Evolutionary conservation across 2,329 filamentous ascomycete genomes (phyloP).

Genomic region (Pseudomassariella vexata): DNA sequence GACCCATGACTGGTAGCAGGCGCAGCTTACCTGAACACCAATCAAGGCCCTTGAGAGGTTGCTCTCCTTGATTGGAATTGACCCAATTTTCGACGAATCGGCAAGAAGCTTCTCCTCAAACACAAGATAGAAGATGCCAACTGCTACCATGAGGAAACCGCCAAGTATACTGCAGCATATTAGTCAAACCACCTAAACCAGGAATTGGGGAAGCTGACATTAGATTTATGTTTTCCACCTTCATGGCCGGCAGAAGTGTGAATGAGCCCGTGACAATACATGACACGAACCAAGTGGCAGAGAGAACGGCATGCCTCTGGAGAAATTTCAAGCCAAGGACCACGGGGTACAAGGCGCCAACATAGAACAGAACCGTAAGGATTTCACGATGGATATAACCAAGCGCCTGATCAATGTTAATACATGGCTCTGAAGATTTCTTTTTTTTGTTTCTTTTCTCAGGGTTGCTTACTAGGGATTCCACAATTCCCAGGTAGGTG

Average conservation of each 20-base stretch:
- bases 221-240: constrained; percentile 64
- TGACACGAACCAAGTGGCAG: constrained; percentile 66
- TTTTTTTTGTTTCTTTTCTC: neutral
- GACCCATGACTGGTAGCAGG: neutral
- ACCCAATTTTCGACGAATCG: constrained; percentile 26
- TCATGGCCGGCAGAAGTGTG: constrained; percentile 78
- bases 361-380: constrained; percentile 71
- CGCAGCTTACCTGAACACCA: constrained; percentile 54
- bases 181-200: too few relatives aligned
- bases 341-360: constrained; percentile 73
- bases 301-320: constrained; percentile 56
- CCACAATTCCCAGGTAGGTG: constrained; percentile 67
- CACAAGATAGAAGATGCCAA: constrained; percentile 72
- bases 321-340: constrained; percentile 71
- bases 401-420: constrained; percentile 56
- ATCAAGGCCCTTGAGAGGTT: constrained; percentile 52
- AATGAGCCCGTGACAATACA: constrained; percentile 85
- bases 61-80: too few relatives aligned
- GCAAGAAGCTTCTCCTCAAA: constrained; percentile 63
- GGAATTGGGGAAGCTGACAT: constrained; percentile 19
- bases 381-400: constrained; percentile 90
- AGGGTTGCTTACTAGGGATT: constrained; percentile 60
- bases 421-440: too few relatives aligned
- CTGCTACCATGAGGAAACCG: constrained; percentile 68
- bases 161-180: constrained; percentile 56